These are phyloP conservation scores for Stachybotrys echinatus DNA, from an alignment of 2,329 filamentous ascomycete genomes.

Conservation along the genomic window DNA sequence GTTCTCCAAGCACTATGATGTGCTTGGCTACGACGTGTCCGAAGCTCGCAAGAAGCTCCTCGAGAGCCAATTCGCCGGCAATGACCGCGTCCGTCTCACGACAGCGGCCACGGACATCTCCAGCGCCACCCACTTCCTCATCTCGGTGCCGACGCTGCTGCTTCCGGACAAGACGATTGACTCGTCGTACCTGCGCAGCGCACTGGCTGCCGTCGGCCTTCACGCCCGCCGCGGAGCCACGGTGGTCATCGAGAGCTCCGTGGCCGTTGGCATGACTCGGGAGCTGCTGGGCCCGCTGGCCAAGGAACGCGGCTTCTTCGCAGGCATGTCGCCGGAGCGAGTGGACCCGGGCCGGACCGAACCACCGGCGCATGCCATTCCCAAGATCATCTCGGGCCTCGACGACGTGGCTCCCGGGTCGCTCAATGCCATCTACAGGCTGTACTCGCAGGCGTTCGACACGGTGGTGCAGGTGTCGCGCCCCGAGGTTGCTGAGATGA, in stretches of 20 bases:
- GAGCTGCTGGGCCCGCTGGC: constrained; percentile 41
- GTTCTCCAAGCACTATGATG: constrained; percentile 33
- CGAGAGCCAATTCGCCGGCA: constrained; percentile 16
- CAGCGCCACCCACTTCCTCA: constrained; percentile 44
- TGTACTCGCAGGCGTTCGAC: constrained; percentile 44
- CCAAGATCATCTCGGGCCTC: constrained; percentile 49
- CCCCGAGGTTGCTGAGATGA: constrained; percentile 53
- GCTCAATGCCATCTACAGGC: constrained; percentile 31
- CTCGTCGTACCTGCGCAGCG: constrained; percentile 38
- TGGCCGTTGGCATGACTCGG: constrained; percentile 50
- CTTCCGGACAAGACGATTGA: constrained; percentile 40
- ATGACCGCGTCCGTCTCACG: constrained; percentile 29
- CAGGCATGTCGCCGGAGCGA: constrained; percentile 47
- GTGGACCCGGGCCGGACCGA: constrained; percentile 45
- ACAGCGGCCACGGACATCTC: constrained; percentile 28
- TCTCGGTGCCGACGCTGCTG: constrained; percentile 48
- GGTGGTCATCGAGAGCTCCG: constrained; percentile 48
- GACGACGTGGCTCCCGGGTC: constrained; percentile 40
- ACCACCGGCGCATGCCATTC: constrained; percentile 36
- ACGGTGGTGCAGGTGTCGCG: constrained; percentile 40
- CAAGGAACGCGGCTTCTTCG: constrained; percentile 32
- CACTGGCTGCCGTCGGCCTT: constrained; percentile 32
- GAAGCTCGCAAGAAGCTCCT: constrained; percentile 29
- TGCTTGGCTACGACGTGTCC: constrained; percentile 45
- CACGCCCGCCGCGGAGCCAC: constrained; percentile 38